Base-by-base conservation (phyloP, 345 rosid species). In the Mangifera indica region DNA sequence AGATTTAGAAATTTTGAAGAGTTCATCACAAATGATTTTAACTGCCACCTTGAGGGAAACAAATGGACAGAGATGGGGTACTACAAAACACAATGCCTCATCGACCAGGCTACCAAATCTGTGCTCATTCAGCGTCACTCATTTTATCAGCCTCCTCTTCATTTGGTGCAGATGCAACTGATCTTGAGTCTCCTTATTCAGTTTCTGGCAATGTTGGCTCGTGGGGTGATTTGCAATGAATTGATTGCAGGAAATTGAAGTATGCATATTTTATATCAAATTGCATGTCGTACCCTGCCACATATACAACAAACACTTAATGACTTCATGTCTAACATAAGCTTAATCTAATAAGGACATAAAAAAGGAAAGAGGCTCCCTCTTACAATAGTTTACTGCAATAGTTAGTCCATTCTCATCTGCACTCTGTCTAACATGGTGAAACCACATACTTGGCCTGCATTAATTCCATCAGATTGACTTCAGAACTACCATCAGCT, bases 401-500 rank as follows among this genome's bases (percentile, higher is more conserved):
- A 92, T 86, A 2, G 93, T 86, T 70, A 82, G 82, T 66, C 93
- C 97, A 3, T 80, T 66, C 25, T 88, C 89, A 81, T 84, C 95
- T 44, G 93, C 84, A 66, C 71, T 84, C 81, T 94, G 97, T 55
- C 89, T 84, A 53, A 94, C 97, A 79, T 94, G 95, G 86, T 94
- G 97, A 83, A 90, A 94, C 98, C 97, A 90, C 97, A 92, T 92
- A 68, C 98, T 94, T 70, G 97, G 98, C 85, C 98, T 93, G 82
- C 81, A 79, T 71, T 51, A 77, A 67, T 40, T 48, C 71, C 57
- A 68, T 60, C 54, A 40, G 24, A 71, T 72, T 57, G 56, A 65
- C 44, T 55, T 20, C 29, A 2, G 22, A 70, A 67, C 74, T 54
- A 72, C 51, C 37, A 65, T 52, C 7, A 24, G 66, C 73, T 46